Conservation (phyloP, 208 protist species). For the Angomonas deanei region DNA sequence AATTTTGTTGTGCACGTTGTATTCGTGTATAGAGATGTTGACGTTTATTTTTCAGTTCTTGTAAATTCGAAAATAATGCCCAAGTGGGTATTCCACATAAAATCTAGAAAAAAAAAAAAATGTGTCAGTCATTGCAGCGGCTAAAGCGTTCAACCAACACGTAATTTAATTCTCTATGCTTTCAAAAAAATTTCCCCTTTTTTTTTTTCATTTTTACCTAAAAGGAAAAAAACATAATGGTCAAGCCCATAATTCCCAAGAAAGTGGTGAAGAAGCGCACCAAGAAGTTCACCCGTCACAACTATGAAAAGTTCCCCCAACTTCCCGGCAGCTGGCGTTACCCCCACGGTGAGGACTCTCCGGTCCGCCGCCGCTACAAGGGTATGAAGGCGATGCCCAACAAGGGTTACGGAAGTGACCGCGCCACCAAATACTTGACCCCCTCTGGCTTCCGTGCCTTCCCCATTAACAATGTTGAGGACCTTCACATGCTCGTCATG, state of each 20-base stretch:
- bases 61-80: too few relatives aligned
- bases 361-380: constrained; percentile 96
- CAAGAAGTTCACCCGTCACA: constrained; percentile 96
- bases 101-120: too few relatives aligned
- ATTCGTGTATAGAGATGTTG: too few relatives aligned
- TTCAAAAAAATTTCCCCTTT: too few relatives aligned
- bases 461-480: constrained; percentile 92
- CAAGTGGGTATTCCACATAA: too few relatives aligned
- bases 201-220: too few relatives aligned
- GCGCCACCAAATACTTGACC: constrained; percentile 93
- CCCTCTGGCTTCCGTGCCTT: constrained; percentile 98
- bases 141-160: too few relatives aligned
- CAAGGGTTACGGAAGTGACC: constrained; percentile 98
- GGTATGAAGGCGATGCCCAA: constrained; percentile 96
- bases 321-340: constrained; percentile 96
- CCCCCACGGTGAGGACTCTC: constrained; percentile 98
- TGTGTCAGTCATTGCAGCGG: too few relatives aligned
- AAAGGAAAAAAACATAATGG: constrained; percentile 83
- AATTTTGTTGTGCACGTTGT: too few relatives aligned
- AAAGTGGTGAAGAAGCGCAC: constrained; percentile 97
- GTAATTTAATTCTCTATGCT: too few relatives aligned
- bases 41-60: too few relatives aligned
- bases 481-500: constrained; percentile 99
- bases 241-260: constrained; percentile 89
- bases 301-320: constrained; percentile 92